Percentiles rank a stretch among this genome's conserved stretches.
Evolutionary conservation across 169 alveolate species (phyloP).

Genomic region (Eimeria acervulina): DNA sequence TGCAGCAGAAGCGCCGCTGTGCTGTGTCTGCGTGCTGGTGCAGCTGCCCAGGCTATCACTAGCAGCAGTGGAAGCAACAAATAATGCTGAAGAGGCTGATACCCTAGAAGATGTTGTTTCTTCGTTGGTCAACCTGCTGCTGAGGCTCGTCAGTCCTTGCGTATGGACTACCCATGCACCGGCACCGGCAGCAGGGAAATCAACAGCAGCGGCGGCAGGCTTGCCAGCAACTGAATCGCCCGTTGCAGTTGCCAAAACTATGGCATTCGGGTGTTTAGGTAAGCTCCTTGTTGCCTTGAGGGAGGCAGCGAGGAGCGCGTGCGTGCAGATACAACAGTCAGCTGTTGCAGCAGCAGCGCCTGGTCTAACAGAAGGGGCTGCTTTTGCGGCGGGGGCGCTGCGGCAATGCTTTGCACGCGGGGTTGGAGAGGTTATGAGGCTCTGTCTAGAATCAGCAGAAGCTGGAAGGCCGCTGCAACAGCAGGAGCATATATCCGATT

Average conservation of each 20-base stretch:
- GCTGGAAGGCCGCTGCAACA: constrained; percentile 23
- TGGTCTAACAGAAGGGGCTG: not conserved
- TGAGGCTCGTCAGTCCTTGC: not conserved
- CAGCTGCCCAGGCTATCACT: constrained; percentile 47
- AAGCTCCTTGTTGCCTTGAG: constrained; percentile 68
- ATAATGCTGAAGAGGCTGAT: not conserved
- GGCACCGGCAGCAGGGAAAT: not conserved
- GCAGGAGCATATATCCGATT: constrained; percentile 45
- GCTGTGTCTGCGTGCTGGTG: constrained; percentile 68
- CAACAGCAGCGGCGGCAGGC: not conserved
- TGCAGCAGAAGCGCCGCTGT: constrained; percentile 66
- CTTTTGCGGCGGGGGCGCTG: constrained; percentile 33
- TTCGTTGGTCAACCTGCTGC: constrained; percentile 47
- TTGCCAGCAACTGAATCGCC: not conserved
- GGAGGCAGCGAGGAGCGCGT: constrained; percentile 52
- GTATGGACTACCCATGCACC: not conserved
- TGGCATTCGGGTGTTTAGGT: constrained; percentile 58
- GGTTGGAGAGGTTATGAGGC: constrained; percentile 6
- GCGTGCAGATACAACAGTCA: constrained; percentile 35
- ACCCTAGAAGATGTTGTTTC: constrained; percentile 26
- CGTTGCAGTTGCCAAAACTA: not conserved
- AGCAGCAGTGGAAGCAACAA: not conserved
- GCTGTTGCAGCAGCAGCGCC: not conserved
- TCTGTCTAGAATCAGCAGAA: constrained; percentile 24
- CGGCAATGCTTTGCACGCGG: constrained; percentile 23